Evolutionary conservation across 352 stramenopile species (phyloP), one percentile per base, ranked within the genome.

Genomic region (Phytophthora pistaciae): DNA sequence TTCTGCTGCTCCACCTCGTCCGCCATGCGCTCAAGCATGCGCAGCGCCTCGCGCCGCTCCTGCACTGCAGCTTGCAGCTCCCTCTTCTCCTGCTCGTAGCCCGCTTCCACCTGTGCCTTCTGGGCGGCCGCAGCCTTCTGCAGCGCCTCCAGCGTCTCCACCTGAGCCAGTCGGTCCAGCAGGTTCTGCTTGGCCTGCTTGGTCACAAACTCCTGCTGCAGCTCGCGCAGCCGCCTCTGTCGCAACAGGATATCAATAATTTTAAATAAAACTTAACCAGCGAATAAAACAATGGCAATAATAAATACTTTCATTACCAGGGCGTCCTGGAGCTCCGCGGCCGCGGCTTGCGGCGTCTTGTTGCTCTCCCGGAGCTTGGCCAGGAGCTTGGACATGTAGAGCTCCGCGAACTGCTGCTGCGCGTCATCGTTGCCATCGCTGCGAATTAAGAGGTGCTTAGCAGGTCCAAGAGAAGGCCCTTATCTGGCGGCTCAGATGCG

Each of bases 111-210:
- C 38, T 87, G 66, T 1, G 72, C 68, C 44, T 75, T 75, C 56
- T 67, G 72, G 21, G 58, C 23, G 20, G 50, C 16, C 5, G 73
- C 58, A 53, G 66, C 74, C 16, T 59, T 69, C 50, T 78, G 67
- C 21, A 92, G 53, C 7, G 83, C 84, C 33, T 86, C 77, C 25
- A 79, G 52, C 21, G 70, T 75, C 56, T 90, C 75, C 14, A 89
- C 68, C n/a, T 91, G 81, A n/a, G 84, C 73, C 66, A 94, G 72
- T 66, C 88, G 87, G 52, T 93, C 85, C 70, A 94, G 68, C 40
- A 94, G 53, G 64, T 92, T 93, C 56, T 94, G 87, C 46, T 87
- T 79, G 52, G 83, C 75, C 60, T 94, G 87, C 58, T 91, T 88
- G 36, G 75, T 59, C 36, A 92, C 70, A 25, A 89, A 88, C 49